These are phyloP conservation scores for Microdochium paspali DNA, from an alignment of 2,329 filamentous ascomycete species.

Conservation along the genomic window DNA sequence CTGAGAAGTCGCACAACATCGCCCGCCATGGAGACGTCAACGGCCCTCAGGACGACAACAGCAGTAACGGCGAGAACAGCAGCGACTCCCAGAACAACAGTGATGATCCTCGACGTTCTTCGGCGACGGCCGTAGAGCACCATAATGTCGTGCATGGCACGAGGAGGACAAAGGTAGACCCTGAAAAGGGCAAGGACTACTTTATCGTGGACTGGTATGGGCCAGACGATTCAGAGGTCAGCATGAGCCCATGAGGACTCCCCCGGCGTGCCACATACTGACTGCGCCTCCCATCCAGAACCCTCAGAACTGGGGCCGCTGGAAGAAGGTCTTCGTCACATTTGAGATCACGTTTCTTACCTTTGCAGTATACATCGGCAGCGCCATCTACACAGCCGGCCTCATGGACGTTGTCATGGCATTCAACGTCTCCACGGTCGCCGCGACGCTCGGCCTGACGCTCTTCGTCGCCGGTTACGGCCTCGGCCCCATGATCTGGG, in stretches of 20 bases:
- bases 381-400: constrained; percentile 14
- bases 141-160: constrained; percentile 6
- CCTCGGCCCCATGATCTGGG: constrained; percentile 41
- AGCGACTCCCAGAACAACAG: not conserved
- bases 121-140: constrained; percentile 4
- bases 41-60: constrained; percentile 5
- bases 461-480: constrained; percentile 14
- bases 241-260: not conserved
- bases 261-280: too few species aligned
- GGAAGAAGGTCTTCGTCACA: constrained; percentile 25
- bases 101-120: constrained; percentile 1
- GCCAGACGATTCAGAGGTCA: constrained; percentile 31
- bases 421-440: constrained; percentile 9
- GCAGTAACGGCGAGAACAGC: not conserved
- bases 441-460: constrained; percentile 13
- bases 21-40: constrained; percentile 29
- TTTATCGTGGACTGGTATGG: constrained; percentile 42
- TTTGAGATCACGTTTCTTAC: constrained; percentile 15
- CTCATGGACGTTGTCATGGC: constrained; percentile 7
- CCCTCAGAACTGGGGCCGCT: constrained; percentile 24
- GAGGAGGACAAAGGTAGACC: constrained; percentile 23
- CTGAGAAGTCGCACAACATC: constrained; percentile 36
- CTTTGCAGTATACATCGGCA: constrained; percentile 15
- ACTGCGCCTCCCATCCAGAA: constrained; percentile 12
- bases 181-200: constrained; percentile 40